phyloP scores from a whole-genome alignment of 2,329 filamentous ascomycete species.

The Aspergillus latus region DNA sequence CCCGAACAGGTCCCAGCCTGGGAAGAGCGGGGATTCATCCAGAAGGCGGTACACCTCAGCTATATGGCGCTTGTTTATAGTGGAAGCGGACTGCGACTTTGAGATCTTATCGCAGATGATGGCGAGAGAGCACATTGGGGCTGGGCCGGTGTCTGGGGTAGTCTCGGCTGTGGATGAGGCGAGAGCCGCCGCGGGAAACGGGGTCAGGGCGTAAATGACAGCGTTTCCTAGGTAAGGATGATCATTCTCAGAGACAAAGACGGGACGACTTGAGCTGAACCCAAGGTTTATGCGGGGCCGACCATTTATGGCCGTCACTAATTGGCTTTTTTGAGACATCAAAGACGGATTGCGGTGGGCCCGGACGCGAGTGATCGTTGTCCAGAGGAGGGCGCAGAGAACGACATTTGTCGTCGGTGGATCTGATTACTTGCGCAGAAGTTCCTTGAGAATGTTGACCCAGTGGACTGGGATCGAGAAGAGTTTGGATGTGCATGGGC shows the following conservation, averaged over 20 bases:
- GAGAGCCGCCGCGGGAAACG: neutral
- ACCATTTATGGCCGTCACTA: constrained; percentile 10
- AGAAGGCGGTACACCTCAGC: constrained; percentile 11
- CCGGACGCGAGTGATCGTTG: constrained; percentile 14
- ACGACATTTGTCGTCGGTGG: constrained; percentile 11
- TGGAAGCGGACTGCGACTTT: neutral
- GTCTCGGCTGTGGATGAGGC: neutral
- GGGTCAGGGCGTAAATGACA: constrained; percentile 3
- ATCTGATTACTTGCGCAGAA: neutral
- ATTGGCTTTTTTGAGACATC: neutral
- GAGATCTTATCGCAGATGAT: constrained; percentile 4
- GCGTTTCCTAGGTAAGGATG: constrained; percentile 1
- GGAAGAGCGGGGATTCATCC: neutral
- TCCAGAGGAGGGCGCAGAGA: constrained; percentile 17
- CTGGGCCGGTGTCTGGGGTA: neutral
- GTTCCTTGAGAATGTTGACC: neutral
- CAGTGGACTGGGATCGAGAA: constrained; percentile 3
- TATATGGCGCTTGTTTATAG: neutral
- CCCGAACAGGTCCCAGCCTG: constrained; percentile 18
- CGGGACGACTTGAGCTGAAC: neutral
- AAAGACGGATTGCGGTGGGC: neutral
- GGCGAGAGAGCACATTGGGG: neutral
- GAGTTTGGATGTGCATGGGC: constrained; percentile 3
- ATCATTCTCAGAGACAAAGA: neutral
- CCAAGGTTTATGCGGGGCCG: neutral